Evolutionary conservation across 768 basidiomycete genomes (phyloP), one percentile per base, ranked within the genome.

Genomic region (Bullera alba): DNA sequence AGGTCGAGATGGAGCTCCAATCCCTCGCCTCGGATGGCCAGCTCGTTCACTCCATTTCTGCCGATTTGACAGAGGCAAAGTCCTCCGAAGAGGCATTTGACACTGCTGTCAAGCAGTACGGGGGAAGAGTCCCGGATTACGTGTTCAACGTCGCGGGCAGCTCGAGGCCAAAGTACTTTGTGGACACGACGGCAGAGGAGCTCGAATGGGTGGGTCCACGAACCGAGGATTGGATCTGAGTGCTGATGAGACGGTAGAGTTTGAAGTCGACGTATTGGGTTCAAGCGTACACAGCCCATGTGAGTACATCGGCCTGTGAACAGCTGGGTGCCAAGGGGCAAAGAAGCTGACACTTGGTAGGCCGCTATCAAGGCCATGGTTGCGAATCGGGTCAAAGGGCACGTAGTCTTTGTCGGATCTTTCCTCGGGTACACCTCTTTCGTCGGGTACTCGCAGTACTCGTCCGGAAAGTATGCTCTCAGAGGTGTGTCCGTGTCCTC

Each of bases 381-480:
- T 17, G 75, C 77, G 44, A 72, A 78, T n/a, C 75, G 77, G 28
- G 70, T 74, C 19, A 78, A 79, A 52, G 58, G 84, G 19, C 87
- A 85, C 65, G 82, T 90, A 32, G 76, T 86, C 16, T 80, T 93
- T 34, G 79, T 87, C 22, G 82, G 82, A 1, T 88, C 86, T 0
- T 80, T 82, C 4, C 72, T 90, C 10, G 85, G 82, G 1, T 82
- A 82, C 60, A 83, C 88, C 76, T 78, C 80, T 2, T 80, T 90
- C 48, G 73, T 85, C 2, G 90, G 91, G 0, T 93, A 83, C 60
- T 76, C 83, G 1, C 79, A 81, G 0, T 93, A 93, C 70, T 76
- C 85, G 0, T 87, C 89, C 0, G 84, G 81, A 8, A 93, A 93
- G 67, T 84, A 86, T 60, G 91, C 91, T 6, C 68, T 93, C 5